Evolutionary conservation across 2,329 filamentous ascomycete genomes (phyloP), one percentile per base, ranked within the genome.

Genomic region (Truncatella angustata): DNA sequence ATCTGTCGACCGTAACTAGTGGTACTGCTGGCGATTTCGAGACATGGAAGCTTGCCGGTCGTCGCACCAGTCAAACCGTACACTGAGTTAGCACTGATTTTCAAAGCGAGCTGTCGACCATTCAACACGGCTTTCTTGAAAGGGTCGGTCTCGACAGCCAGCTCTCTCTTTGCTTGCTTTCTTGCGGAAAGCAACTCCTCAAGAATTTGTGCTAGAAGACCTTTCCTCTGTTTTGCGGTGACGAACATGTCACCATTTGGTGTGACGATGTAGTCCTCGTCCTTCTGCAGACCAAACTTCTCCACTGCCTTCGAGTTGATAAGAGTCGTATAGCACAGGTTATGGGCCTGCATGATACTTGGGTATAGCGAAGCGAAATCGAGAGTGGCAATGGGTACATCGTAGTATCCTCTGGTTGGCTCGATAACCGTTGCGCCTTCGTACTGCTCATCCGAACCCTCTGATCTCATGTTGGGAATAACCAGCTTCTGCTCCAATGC

Each of bases 281-380:
- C 92, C 69, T 95, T 92, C 64, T 86, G 84, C 53, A 97, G 73
- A 1, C 80, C 77, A 35, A 94, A 81, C 54, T 86, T 88, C 54
- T 95, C 89, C 4, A 96, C 81, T 1, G 82, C 85, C 24, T 75
- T 82, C 69, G 90, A 91, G 67, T 89, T 92, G 37, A 97, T 74
- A 28, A 97, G 76, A 0, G 94, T 99, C 0, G 94, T 99, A 68
- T 99, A 99, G 71, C 94, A 99, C 20, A 99, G 82, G 61, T 99
- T 99, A 73, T 99, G 94, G 1, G 94, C 94, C 73, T 97, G 93
- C 70, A 99, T 99, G 66, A 99, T 99, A 75, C 92, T 97, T 20
- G 94, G 94, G 63, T 99, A 99, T 57, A 99, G 86, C 28, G 94
- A 97, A 5, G 94, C 94, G 62, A 99, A 99, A 90, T 99, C 94